Percentiles rank a stretch among this genome's conserved stretches.
Evolutionary conservation across 495 filamentous ascomycete genomes (phyloP).

Genomic region (Penicillium coffeae): DNA sequence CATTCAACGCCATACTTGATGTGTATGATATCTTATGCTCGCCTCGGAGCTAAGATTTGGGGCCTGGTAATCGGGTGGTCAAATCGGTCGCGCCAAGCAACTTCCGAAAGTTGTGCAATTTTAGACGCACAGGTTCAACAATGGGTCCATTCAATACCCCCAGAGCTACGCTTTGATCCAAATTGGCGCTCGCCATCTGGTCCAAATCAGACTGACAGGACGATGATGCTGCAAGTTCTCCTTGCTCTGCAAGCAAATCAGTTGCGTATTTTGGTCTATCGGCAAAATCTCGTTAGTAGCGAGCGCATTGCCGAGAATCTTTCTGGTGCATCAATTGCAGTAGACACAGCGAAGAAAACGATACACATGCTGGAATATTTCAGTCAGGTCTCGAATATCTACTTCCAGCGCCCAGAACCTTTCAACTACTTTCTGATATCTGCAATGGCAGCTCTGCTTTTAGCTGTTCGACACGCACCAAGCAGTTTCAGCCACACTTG

Average conservation of each 20-base stretch:
- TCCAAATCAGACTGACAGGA: constrained; percentile 28
- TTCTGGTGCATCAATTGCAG: constrained; percentile 58
- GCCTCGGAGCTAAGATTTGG: constrained; percentile 75
- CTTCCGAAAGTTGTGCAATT: constrained; percentile 61
- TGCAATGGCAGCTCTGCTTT: constrained; percentile 71
- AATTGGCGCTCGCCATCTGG: constrained; percentile 24
- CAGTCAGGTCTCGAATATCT: constrained; percentile 69
- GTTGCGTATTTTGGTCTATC: constrained; percentile 75
- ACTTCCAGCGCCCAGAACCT: constrained; percentile 69
- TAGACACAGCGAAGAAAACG: constrained; percentile 73
- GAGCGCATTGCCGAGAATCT: constrained; percentile 67
- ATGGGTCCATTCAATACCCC: constrained; percentile 64
- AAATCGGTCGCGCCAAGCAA: constrained; percentile 45
- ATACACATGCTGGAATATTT: constrained; percentile 68
- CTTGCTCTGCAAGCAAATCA: constrained; percentile 70
- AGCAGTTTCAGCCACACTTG: constrained; percentile 64
- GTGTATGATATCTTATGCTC: constrained; percentile 63
- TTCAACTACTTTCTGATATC: constrained; percentile 85
- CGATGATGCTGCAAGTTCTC: constrained; percentile 45
- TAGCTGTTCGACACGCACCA: constrained; percentile 75
- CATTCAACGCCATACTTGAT: constrained; percentile 35
- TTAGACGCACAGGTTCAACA: constrained; percentile 71
- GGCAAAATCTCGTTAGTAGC: constrained; percentile 68
- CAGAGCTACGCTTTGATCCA: constrained; percentile 52
- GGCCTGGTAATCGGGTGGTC: constrained; percentile 47